phyloP scores from a whole-genome alignment of 225 moss, liverwort and hornwort genomes.

The Lunularia cruciata region DNA sequence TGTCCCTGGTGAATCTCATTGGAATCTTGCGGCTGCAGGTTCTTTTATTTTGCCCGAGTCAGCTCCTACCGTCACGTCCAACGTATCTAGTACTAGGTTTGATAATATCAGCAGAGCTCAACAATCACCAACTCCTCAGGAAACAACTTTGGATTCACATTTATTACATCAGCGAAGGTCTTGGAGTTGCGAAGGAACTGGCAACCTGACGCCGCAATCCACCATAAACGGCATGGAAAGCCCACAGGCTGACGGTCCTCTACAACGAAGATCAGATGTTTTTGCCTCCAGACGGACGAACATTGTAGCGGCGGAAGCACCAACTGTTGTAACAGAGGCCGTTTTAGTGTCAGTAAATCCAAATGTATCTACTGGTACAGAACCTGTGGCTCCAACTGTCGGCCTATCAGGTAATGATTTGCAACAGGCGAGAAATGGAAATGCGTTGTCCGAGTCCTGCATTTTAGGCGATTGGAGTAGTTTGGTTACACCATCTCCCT shows the following conservation, averaged over 20 bases:
- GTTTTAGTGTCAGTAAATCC: slow-evolving; percentile 22
- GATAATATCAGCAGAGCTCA: neutral
- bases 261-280: neutral
- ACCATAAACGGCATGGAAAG: slow-evolving; percentile 1
- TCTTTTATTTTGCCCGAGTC: neutral
- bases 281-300: neutral
- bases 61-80: neutral
- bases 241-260: neutral
- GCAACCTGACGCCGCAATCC: neutral
- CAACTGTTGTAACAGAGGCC: slow-evolving; percentile 19
- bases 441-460: neutral
- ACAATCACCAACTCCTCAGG: neutral
- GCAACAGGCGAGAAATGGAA: neutral
- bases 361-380: slow-evolving; percentile 6
- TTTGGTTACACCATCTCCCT: neutral
- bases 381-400: neutral
- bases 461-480: slow-evolving; percentile 7
- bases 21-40: slow-evolving; percentile 5
- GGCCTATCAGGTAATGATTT: too few relatives aligned
- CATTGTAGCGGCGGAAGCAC: neutral
- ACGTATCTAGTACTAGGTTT: neutral
- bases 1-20: neutral
- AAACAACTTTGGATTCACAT: neutral
- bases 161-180: slow-evolving; percentile 23
- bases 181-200: slow-evolving; percentile 2